phyloP scores from a whole-genome alignment of 768 basidiomycete genomes.

The Butyriboletus loyo region DNA sequence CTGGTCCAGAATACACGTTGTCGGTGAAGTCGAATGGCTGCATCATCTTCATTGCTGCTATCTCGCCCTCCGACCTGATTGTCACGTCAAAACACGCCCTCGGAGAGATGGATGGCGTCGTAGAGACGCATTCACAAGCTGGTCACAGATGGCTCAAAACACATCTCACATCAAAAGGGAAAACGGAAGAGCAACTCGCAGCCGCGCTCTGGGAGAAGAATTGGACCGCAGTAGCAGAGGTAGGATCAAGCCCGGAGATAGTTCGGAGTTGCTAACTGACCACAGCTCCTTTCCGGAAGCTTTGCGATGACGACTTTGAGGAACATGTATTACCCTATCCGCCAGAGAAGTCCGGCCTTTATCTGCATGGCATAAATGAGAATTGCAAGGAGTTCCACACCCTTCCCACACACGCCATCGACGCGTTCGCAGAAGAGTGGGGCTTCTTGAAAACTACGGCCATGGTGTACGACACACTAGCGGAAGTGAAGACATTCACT shows the following conservation, averaged over 20 bases:
- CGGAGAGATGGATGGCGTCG: constrained; percentile 47
- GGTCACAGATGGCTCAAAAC: constrained; percentile 81
- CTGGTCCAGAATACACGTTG: constrained; percentile 74
- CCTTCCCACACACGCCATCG: constrained; percentile 60
- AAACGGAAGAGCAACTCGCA: constrained; percentile 75
- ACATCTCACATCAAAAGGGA: constrained; percentile 53
- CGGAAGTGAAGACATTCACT: constrained; percentile 72
- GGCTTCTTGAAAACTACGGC: constrained; percentile 84
- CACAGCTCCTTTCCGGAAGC: constrained; percentile 41
- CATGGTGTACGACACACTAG: constrained; percentile 49
- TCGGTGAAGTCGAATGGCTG: constrained; percentile 96
- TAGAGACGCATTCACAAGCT: constrained; percentile 70
- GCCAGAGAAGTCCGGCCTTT: constrained; percentile 80
- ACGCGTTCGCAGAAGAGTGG: constrained; percentile 83
- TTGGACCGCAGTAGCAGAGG: constrained; percentile 91
- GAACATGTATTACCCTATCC: constrained; percentile 91
- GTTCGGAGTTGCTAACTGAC: not conserved
- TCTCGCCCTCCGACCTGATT: constrained; percentile 70
- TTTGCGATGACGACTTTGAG: constrained; percentile 96
- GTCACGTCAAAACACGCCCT: constrained; percentile 93
- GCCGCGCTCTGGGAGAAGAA: constrained; percentile 71
- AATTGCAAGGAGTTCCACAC: constrained; percentile 68
- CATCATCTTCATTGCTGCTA: constrained; percentile 90
- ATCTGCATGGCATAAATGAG: constrained; percentile 88
- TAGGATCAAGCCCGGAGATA: constrained; percentile 31